Evolutionary conservation across 768 basidiomycete species (phyloP), one percentile per base, ranked within the genome.

Genomic region (Russula sp.): DNA sequence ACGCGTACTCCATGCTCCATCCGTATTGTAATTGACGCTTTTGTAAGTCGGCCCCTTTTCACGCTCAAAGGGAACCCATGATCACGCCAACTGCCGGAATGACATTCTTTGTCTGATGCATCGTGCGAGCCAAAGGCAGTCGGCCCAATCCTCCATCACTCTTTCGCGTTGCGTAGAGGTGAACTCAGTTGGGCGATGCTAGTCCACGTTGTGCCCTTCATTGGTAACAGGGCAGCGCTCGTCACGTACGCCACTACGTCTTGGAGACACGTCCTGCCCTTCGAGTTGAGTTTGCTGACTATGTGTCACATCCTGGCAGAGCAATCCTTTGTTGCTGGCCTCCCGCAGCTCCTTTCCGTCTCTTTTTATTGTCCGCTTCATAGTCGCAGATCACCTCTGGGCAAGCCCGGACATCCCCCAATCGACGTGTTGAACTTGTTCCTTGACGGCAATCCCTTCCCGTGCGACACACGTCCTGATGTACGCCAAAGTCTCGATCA

Each of bases 101-200:
- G 56, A 77, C 78, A 3, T 90, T 88, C 76, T 86, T 90, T 74
- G 76, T 87, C 65, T 88, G 90, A 87, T 85, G 84, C 65, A 84
- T 91, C 68, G 77, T 83, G 53, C 88, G 86, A 67, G 88, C 89
- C 0, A 81, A 83, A 55, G 90, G 90, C 36, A n/a, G 83, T 90
- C 7, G 88, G 89, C 0, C 85, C 87, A 18, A 85, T 92, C 63
- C 75, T 93, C 56, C 79, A 76, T 43, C 85, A 86, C 62, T 83
- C 85, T 14, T 76, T 82, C 0, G 81, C 74, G 5, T 69, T 90
- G 34, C 81, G 83, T 64, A 90, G 90, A 39, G 81, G 82, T 29
- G 81, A 81, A 18, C 78, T 90, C 47, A 83, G 81, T 18, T 93
- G 90, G 90, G 79, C 80, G 16, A 89, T 90, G 84, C 79, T 88